Evolutionary conservation across 495 filamentous ascomycete species (phyloP).

Genomic region (Monascus purpureus): DNA sequence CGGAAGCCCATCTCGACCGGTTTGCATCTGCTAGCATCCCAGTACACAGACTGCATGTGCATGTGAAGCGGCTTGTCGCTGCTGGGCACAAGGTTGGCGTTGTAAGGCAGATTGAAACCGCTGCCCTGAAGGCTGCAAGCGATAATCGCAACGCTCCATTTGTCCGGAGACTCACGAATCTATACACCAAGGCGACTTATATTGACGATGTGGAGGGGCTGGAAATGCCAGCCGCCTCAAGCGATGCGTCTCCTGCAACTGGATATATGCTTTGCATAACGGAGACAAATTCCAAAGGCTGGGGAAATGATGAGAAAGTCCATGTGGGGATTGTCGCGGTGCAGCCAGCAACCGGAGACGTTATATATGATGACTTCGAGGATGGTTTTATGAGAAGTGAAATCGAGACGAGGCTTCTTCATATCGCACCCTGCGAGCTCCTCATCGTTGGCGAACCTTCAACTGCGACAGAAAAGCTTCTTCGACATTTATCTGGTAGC

Average conservation of each 20-base stretch:
- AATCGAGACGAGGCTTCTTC: conserved; percentile 83
- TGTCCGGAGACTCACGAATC: conserved; percentile 79
- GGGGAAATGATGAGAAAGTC: conserved; percentile 84
- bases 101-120: conserved; percentile 92
- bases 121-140: conserved; percentile 90
- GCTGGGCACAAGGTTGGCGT: conserved; percentile 95
- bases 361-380: conserved; percentile 93
- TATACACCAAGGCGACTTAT: conserved; percentile 98
- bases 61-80: conserved; percentile 83
- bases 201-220: conserved; percentile 87
- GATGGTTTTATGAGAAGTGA: conserved; percentile 98
- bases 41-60: conserved; percentile 80
- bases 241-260: conserved; percentile 53
- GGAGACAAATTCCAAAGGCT: conserved; percentile 72
- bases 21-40: conserved; percentile 96
- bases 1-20: conserved; percentile 81
- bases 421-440: conserved; percentile 93
- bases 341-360: conserved; percentile 87
- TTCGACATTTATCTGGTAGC: conserved; percentile 79
- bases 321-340: conserved; percentile 89
- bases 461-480: conserved; percentile 84
- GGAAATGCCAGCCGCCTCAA: conserved; percentile 33
- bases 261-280: conserved; percentile 91
- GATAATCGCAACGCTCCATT: conserved; percentile 93
- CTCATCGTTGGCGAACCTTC: conserved; percentile 89